Conservation (phyloP, 2,329 filamentous ascomycete species). For the Neocatenulostroma microsporum region DNA sequence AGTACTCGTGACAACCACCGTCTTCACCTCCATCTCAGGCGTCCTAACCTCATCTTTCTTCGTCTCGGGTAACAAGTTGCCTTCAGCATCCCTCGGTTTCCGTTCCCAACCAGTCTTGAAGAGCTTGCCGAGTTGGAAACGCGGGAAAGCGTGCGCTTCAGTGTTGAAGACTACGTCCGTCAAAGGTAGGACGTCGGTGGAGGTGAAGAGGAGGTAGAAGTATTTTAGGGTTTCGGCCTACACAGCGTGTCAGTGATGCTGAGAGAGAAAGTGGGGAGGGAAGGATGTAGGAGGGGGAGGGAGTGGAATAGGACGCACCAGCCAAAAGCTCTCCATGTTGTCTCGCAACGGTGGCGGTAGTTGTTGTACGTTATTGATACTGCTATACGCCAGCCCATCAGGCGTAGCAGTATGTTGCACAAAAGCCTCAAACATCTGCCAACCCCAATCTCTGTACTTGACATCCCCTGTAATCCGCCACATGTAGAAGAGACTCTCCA, state of each 20-base stretch:
- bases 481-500: constrained; percentile 97
- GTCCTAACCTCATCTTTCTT: no score
- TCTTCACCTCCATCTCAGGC: not conserved
- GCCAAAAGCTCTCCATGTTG: constrained; percentile 99
- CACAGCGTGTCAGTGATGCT: no score
- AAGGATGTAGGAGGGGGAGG: no score
- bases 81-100: constrained; percentile 34
- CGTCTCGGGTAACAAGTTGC: not conserved
- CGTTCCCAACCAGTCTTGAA: constrained; percentile 77
- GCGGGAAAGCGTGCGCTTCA: constrained; percentile 82
- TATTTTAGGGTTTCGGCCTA: constrained; percentile 96
- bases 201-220: constrained; percentile 88
- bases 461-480: constrained; percentile 92
- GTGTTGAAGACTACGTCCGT: constrained; percentile 91
- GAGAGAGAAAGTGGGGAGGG: no score
- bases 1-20: no score
- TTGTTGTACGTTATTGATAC: constrained; percentile 63
- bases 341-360: constrained; percentile 65
- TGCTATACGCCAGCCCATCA: constrained; percentile 74
- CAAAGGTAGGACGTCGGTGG: constrained; percentile 71
- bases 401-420: constrained; percentile 73
- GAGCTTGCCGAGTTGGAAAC: constrained; percentile 70
- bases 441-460: constrained; percentile 90
- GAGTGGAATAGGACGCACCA: no score
- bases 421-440: constrained; percentile 96